Conservation (phyloP, 2,329 filamentous ascomycete species). For the Penicillium frequentans region DNA sequence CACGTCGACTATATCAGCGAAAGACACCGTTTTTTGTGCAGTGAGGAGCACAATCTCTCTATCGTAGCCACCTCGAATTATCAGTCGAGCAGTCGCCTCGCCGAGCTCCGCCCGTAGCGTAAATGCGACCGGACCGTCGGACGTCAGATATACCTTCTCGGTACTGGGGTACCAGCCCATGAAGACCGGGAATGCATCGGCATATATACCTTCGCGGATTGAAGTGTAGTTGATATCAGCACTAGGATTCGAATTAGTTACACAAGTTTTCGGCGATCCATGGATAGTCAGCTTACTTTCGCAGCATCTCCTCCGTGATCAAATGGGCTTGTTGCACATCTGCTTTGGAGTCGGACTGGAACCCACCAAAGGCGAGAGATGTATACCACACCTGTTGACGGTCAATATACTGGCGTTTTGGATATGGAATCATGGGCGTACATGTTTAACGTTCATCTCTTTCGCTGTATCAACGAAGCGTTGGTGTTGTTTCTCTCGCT, state of each 20-base stretch:
- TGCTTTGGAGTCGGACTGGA: conserved; percentile 40
- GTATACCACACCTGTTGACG: conserved; percentile 54
- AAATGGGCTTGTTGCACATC: conserved; percentile 62
- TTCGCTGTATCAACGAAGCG: conserved; percentile 57
- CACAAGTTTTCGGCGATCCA: background rate
- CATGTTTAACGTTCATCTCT: conserved; percentile 51
- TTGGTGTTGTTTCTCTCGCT: conserved; percentile 48
- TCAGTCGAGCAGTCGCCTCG: conserved; percentile 54
- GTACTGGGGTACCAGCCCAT: conserved; percentile 45
- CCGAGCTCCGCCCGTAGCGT: conserved; percentile 55
- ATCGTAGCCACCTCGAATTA: conserved; percentile 42
- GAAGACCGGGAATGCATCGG: conserved; percentile 62
- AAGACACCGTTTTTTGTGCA: conserved; percentile 34
- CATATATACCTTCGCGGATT: conserved; percentile 60
- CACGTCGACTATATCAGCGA: conserved; percentile 36
- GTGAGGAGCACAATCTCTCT: conserved; percentile 42
- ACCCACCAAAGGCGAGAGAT: conserved; percentile 58
- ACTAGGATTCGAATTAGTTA: conserved; percentile 17
- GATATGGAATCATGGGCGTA: conserved; percentile 30
- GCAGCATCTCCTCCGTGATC: conserved; percentile 56
- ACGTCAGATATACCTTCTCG: conserved; percentile 30
- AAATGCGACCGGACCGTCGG: conserved; percentile 51
- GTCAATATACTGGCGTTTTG: conserved; percentile 54
- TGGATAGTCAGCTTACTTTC: conserved; percentile 24
- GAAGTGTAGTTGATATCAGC: conserved; percentile 52